Evolutionary conservation across 345 rosid species (phyloP).

Genomic region (Eucalyptus pauciflora): DNA sequence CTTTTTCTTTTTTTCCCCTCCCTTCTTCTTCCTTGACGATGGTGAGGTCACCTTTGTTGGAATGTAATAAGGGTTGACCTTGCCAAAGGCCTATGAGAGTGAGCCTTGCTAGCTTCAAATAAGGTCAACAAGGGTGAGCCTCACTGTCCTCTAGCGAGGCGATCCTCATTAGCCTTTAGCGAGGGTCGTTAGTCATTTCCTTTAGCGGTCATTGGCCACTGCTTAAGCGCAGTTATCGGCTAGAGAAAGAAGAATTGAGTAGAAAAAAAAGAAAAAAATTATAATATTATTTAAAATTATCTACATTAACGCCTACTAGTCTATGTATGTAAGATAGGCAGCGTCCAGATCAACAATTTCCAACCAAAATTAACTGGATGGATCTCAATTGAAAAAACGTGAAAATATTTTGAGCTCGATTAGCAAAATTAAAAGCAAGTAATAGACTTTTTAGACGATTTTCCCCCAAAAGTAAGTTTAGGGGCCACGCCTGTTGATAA

Average conservation of each 20-base stretch:
- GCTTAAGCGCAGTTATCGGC: rapidly evolving
- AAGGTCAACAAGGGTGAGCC: too few relatives aligned
- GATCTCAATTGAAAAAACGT: rapidly evolving
- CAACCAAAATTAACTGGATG: rapidly evolving
- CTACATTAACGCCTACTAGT: rapidly evolving
- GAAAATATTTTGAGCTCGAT: too few relatives aligned
- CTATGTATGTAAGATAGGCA: rapidly evolving
- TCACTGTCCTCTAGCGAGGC: rapidly evolving
- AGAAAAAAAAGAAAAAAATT: too few relatives aligned
- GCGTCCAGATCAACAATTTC: rapidly evolving
- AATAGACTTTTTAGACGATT: too few relatives aligned
- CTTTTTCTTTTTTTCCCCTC: rapidly evolving
- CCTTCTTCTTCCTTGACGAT: rapidly evolving
- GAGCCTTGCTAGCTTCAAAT: rapidly evolving
- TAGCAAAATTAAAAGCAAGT: too few relatives aligned
- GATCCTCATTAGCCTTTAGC: rapidly evolving
- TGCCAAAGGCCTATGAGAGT: too few relatives aligned
- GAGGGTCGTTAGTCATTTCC: too few relatives aligned
- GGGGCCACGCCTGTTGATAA: background rate
- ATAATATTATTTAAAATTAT: too few relatives aligned
- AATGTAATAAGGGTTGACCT: too few relatives aligned
- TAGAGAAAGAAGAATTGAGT: too few relatives aligned
- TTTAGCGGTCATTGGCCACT: rapidly evolving
- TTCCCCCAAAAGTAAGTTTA: too few relatives aligned
- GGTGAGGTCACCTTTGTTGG: rapidly evolving